Base-by-base conservation (phyloP, 768 basidiomycete species). In the Suillus luteus region DNA sequence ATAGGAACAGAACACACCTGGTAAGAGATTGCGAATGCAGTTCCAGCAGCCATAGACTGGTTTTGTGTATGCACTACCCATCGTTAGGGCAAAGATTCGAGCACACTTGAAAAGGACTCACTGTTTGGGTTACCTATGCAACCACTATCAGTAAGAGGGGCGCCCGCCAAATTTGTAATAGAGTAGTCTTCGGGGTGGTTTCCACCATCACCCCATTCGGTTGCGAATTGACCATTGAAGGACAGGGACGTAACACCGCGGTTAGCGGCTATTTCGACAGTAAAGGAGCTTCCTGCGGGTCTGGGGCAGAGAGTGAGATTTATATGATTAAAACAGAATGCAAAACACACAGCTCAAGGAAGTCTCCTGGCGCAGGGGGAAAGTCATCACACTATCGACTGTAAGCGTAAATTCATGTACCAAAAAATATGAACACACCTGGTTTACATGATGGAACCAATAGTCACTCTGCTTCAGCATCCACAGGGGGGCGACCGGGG, bases 21-120 rank as follows among this genome's bases (percentile, higher is more conserved):
- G 67, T 86, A 86, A 19, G 84, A 79, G 62, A 86, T 86, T 17
- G 83, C 84, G 63, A 86, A 84, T 7, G 81, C 84, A 41, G 83
- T 83, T 2, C 85, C 85, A 54, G 85, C 82, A 51, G 83, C 83
- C 73, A 75, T 81, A 8, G 79, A 73, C 61, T 81, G 72, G 65
- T 85, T 84, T 65, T 83, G 82, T 3, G 83, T 77, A 68, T 86
- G 85, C 71, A 86, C 84, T 85, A 49, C 17, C 5, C 15, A 40
- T 14, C 17, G 62, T 63, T 12, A 64, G 62, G 38, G 19, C 46
- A 37, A 40, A 11, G 8, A 40, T 19, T 58, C 62, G 24, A 57
- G 44, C 31, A 44, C 24, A 33, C 22, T 19, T 41, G 1, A 27
- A 7, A 0, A 19, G 17, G 7, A 76, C 83, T 64, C 43, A 85